Evolutionary conservation across 2,329 filamentous ascomycete species (phyloP).

Genomic region (Nemania diffusa): DNA sequence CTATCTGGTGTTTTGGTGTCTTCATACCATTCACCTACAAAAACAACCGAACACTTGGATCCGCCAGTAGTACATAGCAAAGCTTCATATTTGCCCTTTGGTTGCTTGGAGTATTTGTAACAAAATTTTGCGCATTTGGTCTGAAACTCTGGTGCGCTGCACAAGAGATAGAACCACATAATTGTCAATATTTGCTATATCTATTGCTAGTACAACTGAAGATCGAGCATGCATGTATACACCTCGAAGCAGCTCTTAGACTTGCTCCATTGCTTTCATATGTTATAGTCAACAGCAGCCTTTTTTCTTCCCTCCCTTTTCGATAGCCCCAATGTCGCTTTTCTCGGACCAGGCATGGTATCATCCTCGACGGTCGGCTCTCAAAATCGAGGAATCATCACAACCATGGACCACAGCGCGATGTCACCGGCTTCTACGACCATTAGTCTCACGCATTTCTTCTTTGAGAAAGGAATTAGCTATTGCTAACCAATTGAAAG

Average conservation of each 20-base stretch:
- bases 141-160: neutral
- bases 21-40: neutral
- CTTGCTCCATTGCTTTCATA: constrained; percentile 11
- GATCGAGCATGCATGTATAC: constrained; percentile 11
- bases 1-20: neutral
- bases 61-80: neutral
- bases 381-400: constrained; percentile 35
- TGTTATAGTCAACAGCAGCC: constrained; percentile 14
- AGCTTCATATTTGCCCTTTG: neutral
- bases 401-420: constrained; percentile 55
- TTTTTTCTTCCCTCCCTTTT: neutral
- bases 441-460: constrained; percentile 55
- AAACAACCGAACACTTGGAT: constrained; percentile 12
- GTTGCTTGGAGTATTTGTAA: constrained; percentile 14
- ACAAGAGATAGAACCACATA: neutral
- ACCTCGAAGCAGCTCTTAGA: constrained; percentile 11
- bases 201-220: constrained; percentile 4
- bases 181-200: constrained; percentile 1
- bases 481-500: constrained; percentile 11
- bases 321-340: constrained; percentile 33
- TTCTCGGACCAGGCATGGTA: constrained; percentile 36
- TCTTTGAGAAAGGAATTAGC: constrained; percentile 51
- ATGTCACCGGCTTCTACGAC: constrained; percentile 56
- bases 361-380: constrained; percentile 37
- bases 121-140: neutral